Evolutionary conservation across 805 yeast genomes (phyloP).

Genomic region (Ogataea neopini): DNA sequence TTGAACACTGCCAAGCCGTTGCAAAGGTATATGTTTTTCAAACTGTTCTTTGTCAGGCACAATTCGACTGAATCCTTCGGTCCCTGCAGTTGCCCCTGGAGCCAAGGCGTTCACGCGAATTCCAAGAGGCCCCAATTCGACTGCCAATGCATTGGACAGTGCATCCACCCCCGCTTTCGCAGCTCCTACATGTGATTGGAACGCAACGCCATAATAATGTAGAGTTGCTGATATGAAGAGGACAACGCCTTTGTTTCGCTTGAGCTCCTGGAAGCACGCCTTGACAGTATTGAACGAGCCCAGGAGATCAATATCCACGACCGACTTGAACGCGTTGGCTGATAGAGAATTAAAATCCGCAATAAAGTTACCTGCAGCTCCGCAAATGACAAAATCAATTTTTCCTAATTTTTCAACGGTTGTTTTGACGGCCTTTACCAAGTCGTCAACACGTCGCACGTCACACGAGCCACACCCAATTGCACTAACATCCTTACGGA

Average conservation of each 20-base stretch:
- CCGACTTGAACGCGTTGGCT: slow-evolving; percentile 85
- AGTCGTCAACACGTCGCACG: slow-evolving; percentile 67
- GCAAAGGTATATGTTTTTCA: slow-evolving; percentile 57
- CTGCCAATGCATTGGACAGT: slow-evolving; percentile 77
- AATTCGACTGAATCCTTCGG: slow-evolving; percentile 82
- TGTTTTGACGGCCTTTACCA: slow-evolving; percentile 60
- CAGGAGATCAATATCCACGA: slow-evolving; percentile 79
- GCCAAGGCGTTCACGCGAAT: slow-evolving; percentile 82
- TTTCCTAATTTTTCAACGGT: slow-evolving; percentile 72
- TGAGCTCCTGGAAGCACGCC: slow-evolving; percentile 70
- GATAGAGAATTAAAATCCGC: slow-evolving; percentile 77
- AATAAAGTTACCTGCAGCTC: slow-evolving; percentile 95
- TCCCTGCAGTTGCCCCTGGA: slow-evolving; percentile 86
- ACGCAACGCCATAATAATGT: slow-evolving; percentile 86
- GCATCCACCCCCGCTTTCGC: slow-evolving; percentile 97
- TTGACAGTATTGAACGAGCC: slow-evolving; percentile 91
- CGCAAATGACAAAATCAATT: slow-evolving; percentile 87
- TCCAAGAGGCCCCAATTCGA: slow-evolving; percentile 90
- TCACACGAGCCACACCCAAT: slow-evolving; percentile 73
- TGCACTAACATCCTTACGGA: slow-evolving; percentile 65
- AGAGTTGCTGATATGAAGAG: slow-evolving; percentile 86
- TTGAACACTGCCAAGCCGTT: slow-evolving; percentile 63
- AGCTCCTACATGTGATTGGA: slow-evolving; percentile 89
- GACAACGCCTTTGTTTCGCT: slow-evolving; percentile 66
- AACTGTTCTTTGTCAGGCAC: slow-evolving; percentile 44